Percentiles rank a stretch among this genome's conserved stretches.
These are phyloP conservation scores for Salix dunnii DNA, from an alignment of 345 rosid species.

Conservation along the genomic window DNA sequence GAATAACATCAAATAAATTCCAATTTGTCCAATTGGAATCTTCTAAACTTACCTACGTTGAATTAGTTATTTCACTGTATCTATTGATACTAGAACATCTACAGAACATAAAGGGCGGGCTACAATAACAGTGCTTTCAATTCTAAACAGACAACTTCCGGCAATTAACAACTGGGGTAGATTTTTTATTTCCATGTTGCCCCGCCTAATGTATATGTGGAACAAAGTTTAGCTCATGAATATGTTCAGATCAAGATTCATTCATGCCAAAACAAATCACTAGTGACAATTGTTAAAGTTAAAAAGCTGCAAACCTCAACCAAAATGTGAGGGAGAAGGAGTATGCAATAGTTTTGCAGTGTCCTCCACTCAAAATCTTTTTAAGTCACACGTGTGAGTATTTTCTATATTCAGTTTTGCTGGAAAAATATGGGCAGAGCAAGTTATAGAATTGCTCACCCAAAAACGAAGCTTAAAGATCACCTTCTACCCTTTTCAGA, in stretches of 20 bases:
- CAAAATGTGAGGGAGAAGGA: not conserved
- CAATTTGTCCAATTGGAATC: not conserved
- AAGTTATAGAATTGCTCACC: not conserved
- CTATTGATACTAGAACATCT: not conserved
- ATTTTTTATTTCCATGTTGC: not conserved
- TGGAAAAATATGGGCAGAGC: not conserved
- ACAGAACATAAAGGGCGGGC: not conserved
- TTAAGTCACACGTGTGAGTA: not conserved
- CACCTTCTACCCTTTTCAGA: not conserved
- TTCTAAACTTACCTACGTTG: not conserved
- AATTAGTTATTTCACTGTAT: not conserved
- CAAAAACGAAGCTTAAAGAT: not conserved
- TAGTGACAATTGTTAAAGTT: not conserved
- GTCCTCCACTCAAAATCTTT: not conserved
- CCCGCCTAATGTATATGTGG: not conserved
- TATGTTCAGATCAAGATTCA: not conserved
- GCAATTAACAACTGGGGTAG: not conserved
- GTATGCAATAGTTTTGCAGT: no score
- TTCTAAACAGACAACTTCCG: not conserved
- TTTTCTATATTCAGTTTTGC: not conserved
- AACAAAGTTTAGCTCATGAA: not conserved
- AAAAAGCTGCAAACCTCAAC: not conserved
- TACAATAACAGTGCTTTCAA: not conserved
- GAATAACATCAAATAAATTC: not conserved
- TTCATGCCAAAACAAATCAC: not conserved